A percentile compares a stretch with the other conserved stretches of the same genome.
These are phyloP conservation scores for Fusarium sp. DNA, from an alignment of 2,329 filamentous ascomycete species.

Conservation along the genomic window DNA sequence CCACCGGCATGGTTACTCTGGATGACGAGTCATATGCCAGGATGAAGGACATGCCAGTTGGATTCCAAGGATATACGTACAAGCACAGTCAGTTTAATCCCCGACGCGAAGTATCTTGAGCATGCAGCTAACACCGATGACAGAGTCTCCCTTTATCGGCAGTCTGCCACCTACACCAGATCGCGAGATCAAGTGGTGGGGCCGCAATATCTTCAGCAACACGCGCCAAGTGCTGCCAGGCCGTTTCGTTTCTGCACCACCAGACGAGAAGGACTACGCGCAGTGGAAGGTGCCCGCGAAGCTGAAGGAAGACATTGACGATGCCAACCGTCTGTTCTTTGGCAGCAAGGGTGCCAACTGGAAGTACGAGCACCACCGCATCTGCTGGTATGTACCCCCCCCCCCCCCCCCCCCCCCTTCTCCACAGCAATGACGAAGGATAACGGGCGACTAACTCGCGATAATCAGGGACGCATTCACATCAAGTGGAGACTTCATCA, in stretches of 20 bases:
- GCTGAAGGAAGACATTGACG: conserved; percentile 70
- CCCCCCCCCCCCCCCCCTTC: neutral
- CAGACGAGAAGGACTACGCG: conserved; percentile 67
- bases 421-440: neutral
- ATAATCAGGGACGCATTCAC: conserved; percentile 73
- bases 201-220: conserved; percentile 70
- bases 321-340: conserved; percentile 70
- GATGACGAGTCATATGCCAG: conserved; percentile 59
- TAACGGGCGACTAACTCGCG: conserved; percentile 13
- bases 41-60: conserved; percentile 65
- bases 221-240: conserved; percentile 66
- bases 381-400: conserved; percentile 70
- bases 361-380: conserved; percentile 72
- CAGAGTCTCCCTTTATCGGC: conserved; percentile 67
- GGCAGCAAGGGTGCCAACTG: conserved; percentile 67
- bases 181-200: conserved; percentile 71
- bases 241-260: conserved; percentile 68
- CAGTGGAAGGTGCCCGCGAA: conserved; percentile 71
- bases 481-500: conserved; percentile 71
- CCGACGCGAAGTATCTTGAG: conserved; percentile 22
- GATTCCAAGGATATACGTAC: conserved; percentile 58
- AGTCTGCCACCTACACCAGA: conserved; percentile 67
- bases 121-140: conserved; percentile 51
- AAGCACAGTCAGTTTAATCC: conserved; percentile 52
- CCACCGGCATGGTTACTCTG: conserved; percentile 69